Evolutionary conservation across 768 basidiomycete species (phyloP), one percentile per base, ranked within the genome.

Genomic region (Leccinum imitatum): DNA sequence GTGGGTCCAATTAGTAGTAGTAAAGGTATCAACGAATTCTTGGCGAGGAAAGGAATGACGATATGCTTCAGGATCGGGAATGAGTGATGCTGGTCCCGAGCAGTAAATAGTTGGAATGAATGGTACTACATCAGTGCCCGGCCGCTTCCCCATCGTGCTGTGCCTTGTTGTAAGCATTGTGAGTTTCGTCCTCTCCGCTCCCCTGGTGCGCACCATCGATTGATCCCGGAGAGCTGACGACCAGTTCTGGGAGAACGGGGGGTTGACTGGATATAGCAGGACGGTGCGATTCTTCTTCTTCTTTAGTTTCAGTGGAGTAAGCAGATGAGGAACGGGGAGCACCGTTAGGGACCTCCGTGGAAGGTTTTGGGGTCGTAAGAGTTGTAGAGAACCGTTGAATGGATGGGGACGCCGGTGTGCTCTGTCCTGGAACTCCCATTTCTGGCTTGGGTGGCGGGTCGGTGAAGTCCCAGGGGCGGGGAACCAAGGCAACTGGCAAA

Each of bases 401-500:
- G 3, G 68, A 67, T 4, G 70, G 67, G 4, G 69, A 60, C 4
- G 58, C 63, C n/a, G 67, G 65, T 1, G 70, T 58, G 19, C 58
- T 66, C 25, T 68, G 62, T 21, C 62, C 58, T n/a, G 50, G 55
- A n/a, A 56, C 27, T 23, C 25, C 54, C 9, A 31, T 30, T 57
- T 70, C 68, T 41, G 58, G 23, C 73, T 71, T 48, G 76, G 59
- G 76, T 47, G 79, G 60, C 6, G 77, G 71, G 37, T 85, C 77
- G 56, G 84, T 59, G 60, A 84, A 93, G 70, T 93, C 91, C 91
- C 91, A 93, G 39, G 91, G 77, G 25, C 87, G 87, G 44, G 91
- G 87, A 52, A 89, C 84, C 75, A 93, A 77, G 4, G 91, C 91
- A 54, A 85, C 83, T 21, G 91, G 91, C 80, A 93, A 83, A 53